Percentiles rank a stretch among this genome's conserved stretches.
Evolutionary conservation across 2,329 filamentous ascomycete genomes (phyloP).

Genomic region (Stromatinia cepivora): DNA sequence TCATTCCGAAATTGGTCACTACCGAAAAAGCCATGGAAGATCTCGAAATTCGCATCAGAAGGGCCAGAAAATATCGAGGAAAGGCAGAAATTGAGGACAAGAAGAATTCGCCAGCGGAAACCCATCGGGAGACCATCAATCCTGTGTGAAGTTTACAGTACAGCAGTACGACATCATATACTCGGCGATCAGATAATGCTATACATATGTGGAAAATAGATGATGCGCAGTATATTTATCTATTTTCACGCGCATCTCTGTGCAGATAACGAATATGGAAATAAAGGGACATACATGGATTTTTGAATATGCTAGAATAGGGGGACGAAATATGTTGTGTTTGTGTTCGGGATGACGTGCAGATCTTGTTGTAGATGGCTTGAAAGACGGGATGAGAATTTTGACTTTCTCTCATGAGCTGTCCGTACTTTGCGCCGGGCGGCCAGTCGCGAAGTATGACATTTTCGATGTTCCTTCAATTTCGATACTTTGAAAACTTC

Average conservation of each 20-base stretch:
- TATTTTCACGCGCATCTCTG: not conserved
- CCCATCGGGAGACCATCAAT: not conserved
- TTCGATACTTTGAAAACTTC: not conserved
- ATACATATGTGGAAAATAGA: not conserved
- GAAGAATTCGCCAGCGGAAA: not conserved
- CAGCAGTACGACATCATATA: not conserved
- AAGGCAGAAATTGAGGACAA: slow-evolving; percentile 17
- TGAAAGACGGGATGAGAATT: not conserved
- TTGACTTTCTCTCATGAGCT: not conserved
- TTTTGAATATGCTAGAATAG: not conserved
- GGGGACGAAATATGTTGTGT: slow-evolving; percentile 5
- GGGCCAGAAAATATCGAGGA: slow-evolving; percentile 47
- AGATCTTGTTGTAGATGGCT: slow-evolving; percentile 14
- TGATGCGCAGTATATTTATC: slow-evolving; percentile 8
- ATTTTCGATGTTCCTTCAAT: not conserved
- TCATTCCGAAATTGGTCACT: slow-evolving; percentile 58
- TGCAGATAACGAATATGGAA: slow-evolving; percentile 18
- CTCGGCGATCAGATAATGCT: slow-evolving; percentile 15
- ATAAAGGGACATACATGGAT: slow-evolving; percentile 13
- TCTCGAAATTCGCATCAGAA: slow-evolving; percentile 69
- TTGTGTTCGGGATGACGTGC: slow-evolving; percentile 18
- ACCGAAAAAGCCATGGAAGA: slow-evolving; percentile 60
- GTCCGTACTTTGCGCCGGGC: not conserved
- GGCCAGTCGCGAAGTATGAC: not conserved
- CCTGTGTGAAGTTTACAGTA: not conserved